These are phyloP conservation scores for Madurella mycetomatis DNA, from an alignment of 2,329 filamentous ascomycete genomes.

Conservation along the genomic window DNA sequence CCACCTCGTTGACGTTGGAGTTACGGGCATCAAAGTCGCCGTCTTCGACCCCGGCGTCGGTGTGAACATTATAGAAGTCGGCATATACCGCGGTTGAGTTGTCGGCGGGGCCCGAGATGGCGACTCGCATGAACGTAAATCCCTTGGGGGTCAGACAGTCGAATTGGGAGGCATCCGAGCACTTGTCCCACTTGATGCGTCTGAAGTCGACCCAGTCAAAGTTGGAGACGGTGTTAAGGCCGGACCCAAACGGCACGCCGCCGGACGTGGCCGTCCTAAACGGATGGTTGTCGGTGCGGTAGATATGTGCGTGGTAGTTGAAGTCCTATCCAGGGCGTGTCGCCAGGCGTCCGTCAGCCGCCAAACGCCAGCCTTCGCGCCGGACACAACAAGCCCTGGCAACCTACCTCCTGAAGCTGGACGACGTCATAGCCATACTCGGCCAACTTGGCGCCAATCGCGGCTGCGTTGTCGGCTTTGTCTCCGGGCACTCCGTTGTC, in stretches of 20 bases:
- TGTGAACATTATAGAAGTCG: constrained; percentile 63
- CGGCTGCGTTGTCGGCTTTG: constrained; percentile 53
- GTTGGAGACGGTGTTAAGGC: constrained; percentile 60
- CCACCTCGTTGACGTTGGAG: constrained; percentile 56
- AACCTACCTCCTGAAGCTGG: constrained; percentile 56
- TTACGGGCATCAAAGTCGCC: constrained; percentile 53
- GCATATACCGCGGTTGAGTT: constrained; percentile 41
- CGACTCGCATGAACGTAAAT: constrained; percentile 61
- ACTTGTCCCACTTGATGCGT: constrained; percentile 56
- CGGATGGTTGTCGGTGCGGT: constrained; percentile 54
- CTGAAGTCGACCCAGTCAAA: constrained; percentile 52
- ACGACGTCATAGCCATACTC: constrained; percentile 57
- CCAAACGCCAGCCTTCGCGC: neutral
- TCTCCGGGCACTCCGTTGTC: constrained; percentile 58
- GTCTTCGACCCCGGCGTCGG: constrained; percentile 56
- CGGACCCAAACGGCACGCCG: constrained; percentile 58
- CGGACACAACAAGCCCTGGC: neutral
- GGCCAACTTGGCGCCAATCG: constrained; percentile 54
- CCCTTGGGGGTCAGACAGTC: constrained; percentile 68
- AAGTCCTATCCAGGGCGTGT: constrained; percentile 45
- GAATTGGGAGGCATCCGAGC: constrained; percentile 49
- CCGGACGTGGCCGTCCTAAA: constrained; percentile 61
- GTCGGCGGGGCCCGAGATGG: constrained; percentile 40
- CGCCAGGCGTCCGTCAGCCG: neutral
- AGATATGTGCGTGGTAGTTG: constrained; percentile 61